Conservation (phyloP, 177 flowering plant species). For the Tripterygium wilfordii region DNA sequence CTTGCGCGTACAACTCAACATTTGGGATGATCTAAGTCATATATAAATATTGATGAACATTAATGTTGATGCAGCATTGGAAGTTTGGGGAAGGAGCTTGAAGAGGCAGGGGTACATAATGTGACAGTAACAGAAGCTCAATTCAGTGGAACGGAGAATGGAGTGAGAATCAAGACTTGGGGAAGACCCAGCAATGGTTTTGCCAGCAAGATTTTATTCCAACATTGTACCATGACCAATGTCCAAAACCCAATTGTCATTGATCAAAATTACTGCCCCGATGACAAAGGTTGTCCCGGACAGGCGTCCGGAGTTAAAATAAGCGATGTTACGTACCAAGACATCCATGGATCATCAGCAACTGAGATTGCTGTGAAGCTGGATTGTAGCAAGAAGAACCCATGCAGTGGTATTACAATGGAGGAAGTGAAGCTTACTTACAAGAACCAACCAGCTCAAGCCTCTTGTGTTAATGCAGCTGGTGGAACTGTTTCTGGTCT, state of each 20-base stretch:
- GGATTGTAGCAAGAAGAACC: constrained; percentile 43
- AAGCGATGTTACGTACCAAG: constrained; percentile 41
- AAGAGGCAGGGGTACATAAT: constrained; percentile 58
- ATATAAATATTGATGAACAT: no score
- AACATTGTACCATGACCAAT: constrained; percentile 37
- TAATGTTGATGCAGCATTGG: constrained; percentile 42
- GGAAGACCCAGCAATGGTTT: constrained; percentile 55
- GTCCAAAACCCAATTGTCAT: constrained; percentile 59
- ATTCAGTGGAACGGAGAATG: constrained; percentile 45
- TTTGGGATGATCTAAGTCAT: no score
- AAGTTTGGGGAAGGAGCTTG: constrained; percentile 42
- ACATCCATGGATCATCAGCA: constrained; percentile 55
- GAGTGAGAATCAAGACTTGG: constrained; percentile 65
- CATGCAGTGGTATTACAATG: constrained; percentile 38
- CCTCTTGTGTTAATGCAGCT: constrained; percentile 40
- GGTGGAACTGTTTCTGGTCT: constrained; percentile 34
- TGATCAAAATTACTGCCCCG: constrained; percentile 63
- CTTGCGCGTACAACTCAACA: no score
- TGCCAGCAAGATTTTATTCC: constrained; percentile 37
- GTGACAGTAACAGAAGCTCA: constrained; percentile 44
- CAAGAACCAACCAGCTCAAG: constrained; percentile 24
- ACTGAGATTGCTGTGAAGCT: constrained; percentile 47
- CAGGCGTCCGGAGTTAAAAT: constrained; percentile 51
- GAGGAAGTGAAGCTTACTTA: constrained; percentile 50
- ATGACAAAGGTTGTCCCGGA: constrained; percentile 35